These are phyloP conservation scores for Fusarium sp. DNA, from an alignment of 2,329 filamentous ascomycete genomes.

Conservation along the genomic window DNA sequence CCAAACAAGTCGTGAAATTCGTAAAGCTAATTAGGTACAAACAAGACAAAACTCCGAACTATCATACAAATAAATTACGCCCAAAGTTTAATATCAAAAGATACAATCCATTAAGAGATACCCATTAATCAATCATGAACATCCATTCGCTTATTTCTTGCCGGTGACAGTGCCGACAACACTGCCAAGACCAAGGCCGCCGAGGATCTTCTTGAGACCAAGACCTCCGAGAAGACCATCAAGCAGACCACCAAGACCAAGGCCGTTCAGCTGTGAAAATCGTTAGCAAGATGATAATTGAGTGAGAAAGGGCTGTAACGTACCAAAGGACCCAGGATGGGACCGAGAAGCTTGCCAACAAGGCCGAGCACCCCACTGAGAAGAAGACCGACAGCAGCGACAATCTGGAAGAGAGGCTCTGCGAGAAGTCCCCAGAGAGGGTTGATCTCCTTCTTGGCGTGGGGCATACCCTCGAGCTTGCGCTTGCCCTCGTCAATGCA, in stretches of 20 bases:
- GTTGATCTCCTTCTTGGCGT: conserved; percentile 94
- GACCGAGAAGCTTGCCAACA: conserved; percentile 77
- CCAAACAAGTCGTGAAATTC: conserved; percentile 34
- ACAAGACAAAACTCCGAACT: conserved; percentile 33
- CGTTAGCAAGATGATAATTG: conserved; percentile 38
- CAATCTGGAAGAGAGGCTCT: conserved; percentile 92
- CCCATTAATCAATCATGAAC: conserved; percentile 11
- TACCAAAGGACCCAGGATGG: conserved; percentile 37
- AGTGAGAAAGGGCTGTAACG: not conserved
- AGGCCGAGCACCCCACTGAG: conserved; percentile 86
- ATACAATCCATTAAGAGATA: conserved; percentile 21
- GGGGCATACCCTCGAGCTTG: conserved; percentile 90
- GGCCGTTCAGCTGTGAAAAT: conserved; percentile 71
- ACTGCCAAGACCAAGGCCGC: conserved; percentile 75
- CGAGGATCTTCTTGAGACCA: conserved; percentile 80
- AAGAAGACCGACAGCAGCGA: conserved; percentile 87
- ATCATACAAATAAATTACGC: conserved; percentile 5
- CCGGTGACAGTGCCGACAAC: conserved; percentile 60
- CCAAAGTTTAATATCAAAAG: conserved; percentile 3
- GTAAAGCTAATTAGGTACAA: conserved; percentile 38
- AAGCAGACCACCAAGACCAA: conserved; percentile 85
- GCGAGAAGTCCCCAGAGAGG: conserved; percentile 86
- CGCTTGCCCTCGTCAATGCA: conserved; percentile 90
- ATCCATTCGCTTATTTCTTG: conserved; percentile 39
- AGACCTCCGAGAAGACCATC: conserved; percentile 83